Evolutionary conservation across 139 green algal genomes (phyloP), one percentile per base, ranked within the genome.

Genomic region (Coccomyxa sp.): DNA sequence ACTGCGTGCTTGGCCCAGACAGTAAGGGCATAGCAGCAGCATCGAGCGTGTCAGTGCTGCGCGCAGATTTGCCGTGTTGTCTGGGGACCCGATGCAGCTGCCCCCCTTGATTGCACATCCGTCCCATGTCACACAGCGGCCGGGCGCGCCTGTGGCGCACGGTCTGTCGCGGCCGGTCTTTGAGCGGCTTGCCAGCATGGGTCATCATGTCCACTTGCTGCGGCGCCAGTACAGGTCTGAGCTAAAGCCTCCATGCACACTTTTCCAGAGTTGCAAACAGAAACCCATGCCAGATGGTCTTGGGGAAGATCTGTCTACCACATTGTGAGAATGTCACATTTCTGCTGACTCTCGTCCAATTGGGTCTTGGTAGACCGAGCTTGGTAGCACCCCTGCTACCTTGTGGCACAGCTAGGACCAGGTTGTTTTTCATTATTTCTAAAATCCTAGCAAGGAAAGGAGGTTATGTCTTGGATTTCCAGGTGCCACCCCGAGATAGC

Each of bases 31-130:
- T 51, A 51, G 38, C 38, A 51, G 38, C 38, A 51, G 38, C 38
- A 51, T 51, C 3, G 7, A 51, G 38, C 7, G 7, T 51, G 38
- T 51, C 38, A 7, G 38, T 51, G 38, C 38, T 51, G 38, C 63
- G 9, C 31, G n/a, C 83, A 94, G 91, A 23, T 97, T 91, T 81
- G 71, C 96, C 11, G 86, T 98, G 16, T 90, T 90, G 38, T 95
- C 94, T 0, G 95, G 95, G 14, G 95, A 98, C 88, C 95, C 95
- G 13, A 87, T 84, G 77, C 94, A 98, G 86, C 92, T 98, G 79
- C 94, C 94, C 7, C 94, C 94, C 0, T 87, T 98, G 7, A 84
- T 98, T 15, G 86, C 91, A 23, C 79, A 4, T 30, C 95, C 95
- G 18, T 76, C 89, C 1, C 58, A 31, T 16, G 74, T 58, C 30